These are phyloP conservation scores for Schizosaccharomyces lindneri DNA, from an alignment of 805 yeast species.

Conservation along the genomic window DNA sequence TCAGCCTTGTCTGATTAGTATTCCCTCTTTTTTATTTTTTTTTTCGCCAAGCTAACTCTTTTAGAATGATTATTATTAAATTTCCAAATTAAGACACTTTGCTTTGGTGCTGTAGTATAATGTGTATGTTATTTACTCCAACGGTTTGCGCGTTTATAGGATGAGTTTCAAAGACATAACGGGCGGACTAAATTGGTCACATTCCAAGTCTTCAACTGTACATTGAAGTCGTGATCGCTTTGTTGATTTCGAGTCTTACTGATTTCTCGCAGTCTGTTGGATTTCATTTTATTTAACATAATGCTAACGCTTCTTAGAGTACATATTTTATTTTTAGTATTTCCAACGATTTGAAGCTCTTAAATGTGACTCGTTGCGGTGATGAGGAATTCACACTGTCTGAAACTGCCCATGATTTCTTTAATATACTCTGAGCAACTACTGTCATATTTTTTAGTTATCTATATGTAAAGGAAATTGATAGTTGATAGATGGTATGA, in stretches of 20 bases:
- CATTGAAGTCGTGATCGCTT: background rate
- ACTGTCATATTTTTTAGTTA: background rate
- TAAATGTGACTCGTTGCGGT: background rate
- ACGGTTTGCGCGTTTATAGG: background rate
- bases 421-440: background rate
- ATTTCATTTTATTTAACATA: background rate
- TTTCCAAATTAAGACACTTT: no score
- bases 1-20: slow-evolving; percentile 1
- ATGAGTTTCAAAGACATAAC: background rate
- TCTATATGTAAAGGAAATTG: no score
- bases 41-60: background rate
- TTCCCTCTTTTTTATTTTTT: background rate
- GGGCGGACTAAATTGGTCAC: slow-evolving; percentile 1
- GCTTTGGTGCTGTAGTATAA: no score
- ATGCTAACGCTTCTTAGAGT: background rate
- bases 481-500: no score
- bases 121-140: no score
- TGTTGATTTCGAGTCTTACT: slow-evolving; percentile 1
- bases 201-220: background rate
- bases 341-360: background rate
- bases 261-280: background rate
- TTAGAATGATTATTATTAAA: no score
- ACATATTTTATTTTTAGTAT: background rate
- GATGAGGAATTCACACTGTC: slow-evolving; percentile 1
- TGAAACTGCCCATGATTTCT: background rate